These are phyloP conservation scores for Diplodia sapinea DNA, from an alignment of 2,329 filamentous ascomycete species.

Conservation along the genomic window DNA sequence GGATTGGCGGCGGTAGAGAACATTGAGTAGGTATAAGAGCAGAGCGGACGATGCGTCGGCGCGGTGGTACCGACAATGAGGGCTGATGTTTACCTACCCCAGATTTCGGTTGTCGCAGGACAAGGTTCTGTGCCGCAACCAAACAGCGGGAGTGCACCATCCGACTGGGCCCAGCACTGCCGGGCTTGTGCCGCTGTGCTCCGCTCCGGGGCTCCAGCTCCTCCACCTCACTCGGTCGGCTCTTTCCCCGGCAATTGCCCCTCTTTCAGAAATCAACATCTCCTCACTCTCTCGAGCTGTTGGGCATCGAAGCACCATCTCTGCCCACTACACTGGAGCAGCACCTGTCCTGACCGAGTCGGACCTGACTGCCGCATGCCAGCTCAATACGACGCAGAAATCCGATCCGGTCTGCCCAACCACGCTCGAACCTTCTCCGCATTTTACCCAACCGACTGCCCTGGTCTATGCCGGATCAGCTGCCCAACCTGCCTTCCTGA, in stretches of 20 bases:
- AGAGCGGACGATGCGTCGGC: neutral
- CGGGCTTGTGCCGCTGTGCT: constrained; percentile 5
- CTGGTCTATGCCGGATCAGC: neutral
- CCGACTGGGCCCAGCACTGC: neutral
- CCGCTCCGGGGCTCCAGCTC: constrained; percentile 23
- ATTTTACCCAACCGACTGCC: neutral
- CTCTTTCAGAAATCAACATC: neutral
- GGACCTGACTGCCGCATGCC: neutral
- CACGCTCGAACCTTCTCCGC: too few species aligned
- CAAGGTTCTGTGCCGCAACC: constrained; percentile 8
- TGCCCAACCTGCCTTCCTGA: neutral
- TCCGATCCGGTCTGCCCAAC: too few species aligned
- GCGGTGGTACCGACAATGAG: neutral
- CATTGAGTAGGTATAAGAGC: neutral
- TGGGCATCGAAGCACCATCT: neutral
- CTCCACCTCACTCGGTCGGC: neutral
- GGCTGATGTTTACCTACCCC: neutral
- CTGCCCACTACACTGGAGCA: neutral
- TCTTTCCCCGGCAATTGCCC: neutral
- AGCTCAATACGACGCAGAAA: neutral
- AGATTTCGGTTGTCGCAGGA: neutral
- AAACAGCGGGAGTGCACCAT: neutral
- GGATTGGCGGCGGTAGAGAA: neutral
- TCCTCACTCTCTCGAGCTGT: neutral
- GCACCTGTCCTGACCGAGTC: neutral